These are phyloP conservation scores for Conringia planisiliqua DNA, from an alignment of 345 rosid genomes.

Conservation along the genomic window DNA sequence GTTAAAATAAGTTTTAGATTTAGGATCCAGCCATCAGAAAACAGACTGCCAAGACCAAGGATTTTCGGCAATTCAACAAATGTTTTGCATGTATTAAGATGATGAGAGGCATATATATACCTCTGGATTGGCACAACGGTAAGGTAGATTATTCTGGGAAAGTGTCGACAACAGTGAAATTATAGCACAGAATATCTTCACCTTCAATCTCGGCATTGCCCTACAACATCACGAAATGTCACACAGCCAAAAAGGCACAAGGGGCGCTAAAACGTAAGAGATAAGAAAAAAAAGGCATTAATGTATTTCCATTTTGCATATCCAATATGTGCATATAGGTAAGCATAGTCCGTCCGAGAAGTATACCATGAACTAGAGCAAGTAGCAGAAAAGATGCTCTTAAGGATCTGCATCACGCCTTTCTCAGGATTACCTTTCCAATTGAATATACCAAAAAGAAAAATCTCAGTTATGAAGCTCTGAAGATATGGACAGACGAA, in stretches of 20 bases:
- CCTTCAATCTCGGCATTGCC: constrained; percentile 54
- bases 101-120: constrained; percentile 32
- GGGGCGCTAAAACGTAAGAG: background rate
- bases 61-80: background rate
- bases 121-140: constrained; percentile 47
- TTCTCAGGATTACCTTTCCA: constrained; percentile 56
- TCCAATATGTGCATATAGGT: background rate
- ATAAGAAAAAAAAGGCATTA: background rate
- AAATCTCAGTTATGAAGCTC: background rate
- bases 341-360: constrained; percentile 5
- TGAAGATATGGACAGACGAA: background rate
- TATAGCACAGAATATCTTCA: constrained; percentile 53
- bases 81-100: background rate
- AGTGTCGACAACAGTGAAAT: constrained; percentile 58
- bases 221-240: constrained; percentile 37
- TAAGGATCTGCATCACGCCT: constrained; percentile 45
- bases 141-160: constrained; percentile 75
- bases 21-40: background rate
- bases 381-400: constrained; percentile 48
- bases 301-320: background rate
- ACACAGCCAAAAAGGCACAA: background rate
- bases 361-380: constrained; percentile 58
- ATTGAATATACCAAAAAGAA: background rate
- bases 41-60: background rate
- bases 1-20: background rate